Conservation (phyloP, 192 early-diverging fungal species). For the Coemansia asiatica region DNA sequence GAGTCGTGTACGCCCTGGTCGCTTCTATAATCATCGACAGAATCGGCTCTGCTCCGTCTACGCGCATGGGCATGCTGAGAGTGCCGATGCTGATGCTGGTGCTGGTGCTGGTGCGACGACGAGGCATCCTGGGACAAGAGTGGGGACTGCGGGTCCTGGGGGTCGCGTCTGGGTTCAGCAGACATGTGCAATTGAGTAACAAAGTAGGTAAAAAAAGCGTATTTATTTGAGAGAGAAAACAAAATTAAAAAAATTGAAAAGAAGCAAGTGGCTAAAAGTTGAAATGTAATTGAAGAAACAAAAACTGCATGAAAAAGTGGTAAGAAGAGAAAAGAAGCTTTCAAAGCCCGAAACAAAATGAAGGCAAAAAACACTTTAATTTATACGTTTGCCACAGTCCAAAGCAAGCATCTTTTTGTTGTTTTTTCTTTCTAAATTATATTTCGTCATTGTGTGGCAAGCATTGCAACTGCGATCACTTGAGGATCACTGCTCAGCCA, state of each 20-base stretch:
- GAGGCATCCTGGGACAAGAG: neutral
- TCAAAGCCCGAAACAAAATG: slow-evolving; percentile 3
- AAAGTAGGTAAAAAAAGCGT: too few species aligned
- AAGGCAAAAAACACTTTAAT: neutral
- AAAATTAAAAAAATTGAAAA: too few species aligned
- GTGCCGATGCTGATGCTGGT: slow-evolving; percentile 13
- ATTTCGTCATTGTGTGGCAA: too few species aligned
- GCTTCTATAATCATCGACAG: too few species aligned
- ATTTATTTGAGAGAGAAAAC: neutral
- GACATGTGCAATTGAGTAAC: slow-evolving; percentile 3
- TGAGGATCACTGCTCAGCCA: too few species aligned
- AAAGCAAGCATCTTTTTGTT: too few species aligned
- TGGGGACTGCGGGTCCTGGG: neutral
- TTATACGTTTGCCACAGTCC: too few species aligned
- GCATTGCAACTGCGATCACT: too few species aligned
- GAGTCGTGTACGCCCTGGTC: too few species aligned
- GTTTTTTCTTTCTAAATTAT: too few species aligned
- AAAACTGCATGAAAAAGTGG: neutral
- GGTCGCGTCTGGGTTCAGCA: neutral
- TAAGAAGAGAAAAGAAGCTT: too few species aligned
- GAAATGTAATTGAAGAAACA: neutral
- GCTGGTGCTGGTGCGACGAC: slow-evolving; percentile 12
- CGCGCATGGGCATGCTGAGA: slow-evolving; percentile 14
- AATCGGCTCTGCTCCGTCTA: neutral
- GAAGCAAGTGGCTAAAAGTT: neutral